A percentile compares a stretch with the other conserved stretches of the same genome.
Evolutionary conservation across 805 yeast species (phyloP).

Genomic region (Myxozyma monticola): DNA sequence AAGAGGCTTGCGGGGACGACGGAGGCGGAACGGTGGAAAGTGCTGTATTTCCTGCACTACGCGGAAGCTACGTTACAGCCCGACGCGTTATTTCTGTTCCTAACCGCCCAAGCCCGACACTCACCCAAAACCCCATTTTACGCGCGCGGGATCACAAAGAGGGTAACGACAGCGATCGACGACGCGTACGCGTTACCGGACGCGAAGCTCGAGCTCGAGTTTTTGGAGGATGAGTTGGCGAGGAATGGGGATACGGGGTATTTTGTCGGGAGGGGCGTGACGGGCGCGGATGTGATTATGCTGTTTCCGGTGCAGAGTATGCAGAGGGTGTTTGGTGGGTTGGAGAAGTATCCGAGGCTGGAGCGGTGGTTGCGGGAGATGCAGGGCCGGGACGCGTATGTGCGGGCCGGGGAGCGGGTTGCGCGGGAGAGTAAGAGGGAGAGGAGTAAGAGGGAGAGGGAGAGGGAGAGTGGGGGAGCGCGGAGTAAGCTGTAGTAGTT

Average conservation of each 20-base stretch:
- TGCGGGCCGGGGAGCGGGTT: constrained; percentile 23
- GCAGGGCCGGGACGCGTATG: constrained; percentile 34
- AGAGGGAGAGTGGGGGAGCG: too few relatives aligned
- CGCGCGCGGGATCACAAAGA: constrained; percentile 46
- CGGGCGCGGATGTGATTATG: constrained; percentile 63
- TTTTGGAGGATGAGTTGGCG: constrained; percentile 45
- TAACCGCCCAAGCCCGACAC: constrained; percentile 1
- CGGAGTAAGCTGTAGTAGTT: too few relatives aligned
- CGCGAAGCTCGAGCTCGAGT: constrained; percentile 43
- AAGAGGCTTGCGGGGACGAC: constrained; percentile 25
- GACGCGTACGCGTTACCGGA: constrained; percentile 53
- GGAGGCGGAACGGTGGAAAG: constrained; percentile 45
- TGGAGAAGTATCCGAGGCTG: constrained; percentile 35
- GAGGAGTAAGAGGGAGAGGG: too few relatives aligned
- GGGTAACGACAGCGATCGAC: constrained; percentile 50
- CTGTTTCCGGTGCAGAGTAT: constrained; percentile 46
- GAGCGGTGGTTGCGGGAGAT: constrained; percentile 34
- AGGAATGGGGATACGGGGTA: constrained; percentile 53
- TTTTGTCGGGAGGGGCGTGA: constrained; percentile 59
- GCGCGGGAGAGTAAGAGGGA: too few relatives aligned
- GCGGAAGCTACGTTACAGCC: constrained; percentile 66
- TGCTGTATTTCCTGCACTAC: constrained; percentile 56
- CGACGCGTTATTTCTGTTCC: constrained; percentile 42
- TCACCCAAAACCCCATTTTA: constrained; percentile 47
- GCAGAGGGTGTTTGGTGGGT: constrained; percentile 4